Base-by-base conservation (phyloP, 2,329 filamentous ascomycete species). In the Sclerotinia trifoliorum region DNA sequence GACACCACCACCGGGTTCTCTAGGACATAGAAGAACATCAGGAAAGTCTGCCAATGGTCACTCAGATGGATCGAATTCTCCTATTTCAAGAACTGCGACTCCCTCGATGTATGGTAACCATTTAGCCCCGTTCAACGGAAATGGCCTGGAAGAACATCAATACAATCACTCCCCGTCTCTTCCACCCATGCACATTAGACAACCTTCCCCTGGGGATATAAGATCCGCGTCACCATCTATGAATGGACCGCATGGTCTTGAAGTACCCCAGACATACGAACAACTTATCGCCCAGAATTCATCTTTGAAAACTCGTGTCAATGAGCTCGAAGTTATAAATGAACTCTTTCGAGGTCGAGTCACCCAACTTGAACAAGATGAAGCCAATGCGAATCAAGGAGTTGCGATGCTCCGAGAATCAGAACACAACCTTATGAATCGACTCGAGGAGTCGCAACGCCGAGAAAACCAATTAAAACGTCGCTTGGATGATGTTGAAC, bases 311-410 rank as follows among this genome's bases (percentile, higher is more conserved):
- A 99, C 95, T 0, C 89, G 95, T 54, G 94, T 99, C 46, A 95
- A 90, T 74, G 95, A 99, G 79, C 85, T 99, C 32, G 95, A 99
- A 78, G 86, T 99, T 65, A 97, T 99, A 82, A 97, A 94, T 75
- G 90, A 91, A 76, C 83, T 94, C 56, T 93, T 93, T 78, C 85
- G 89, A 63, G 89, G 89, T 49, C 86, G 90, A 15, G 88, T 97
- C 52, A 79, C 88, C 77, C 84, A 95, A 77, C 83, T 95, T 17
- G 92, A 96, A 77, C 86, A 89, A 73, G 90, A 90, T 75, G 91
- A 94, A 77, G 86, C 86, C 60, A 88, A 85, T 60, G 86, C 90
- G 65, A 81, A 89, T 76, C 80, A 88, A 76, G 83, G 86, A 72
- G 80, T 88, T 69, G 84, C 88, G 69, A 83, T 88, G 73, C 80